Evolutionary conservation across 2,329 filamentous ascomycete genomes (phyloP).

Genomic region (Colletotrichum somersetense): DNA sequence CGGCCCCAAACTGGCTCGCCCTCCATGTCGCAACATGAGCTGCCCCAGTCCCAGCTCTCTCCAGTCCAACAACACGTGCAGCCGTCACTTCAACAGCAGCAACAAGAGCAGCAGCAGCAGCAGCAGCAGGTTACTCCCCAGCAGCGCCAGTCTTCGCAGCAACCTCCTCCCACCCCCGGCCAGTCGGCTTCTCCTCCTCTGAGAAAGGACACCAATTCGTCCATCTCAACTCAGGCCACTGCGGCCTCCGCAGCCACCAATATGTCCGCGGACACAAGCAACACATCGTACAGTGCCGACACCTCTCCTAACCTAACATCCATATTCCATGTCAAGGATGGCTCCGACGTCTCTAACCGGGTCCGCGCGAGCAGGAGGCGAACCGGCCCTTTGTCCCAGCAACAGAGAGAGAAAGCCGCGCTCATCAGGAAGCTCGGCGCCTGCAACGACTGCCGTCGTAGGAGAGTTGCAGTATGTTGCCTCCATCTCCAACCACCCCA

Average conservation of each 20-base stretch:
- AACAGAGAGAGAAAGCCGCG: constrained; percentile 70
- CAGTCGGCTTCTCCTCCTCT: constrained; percentile 49
- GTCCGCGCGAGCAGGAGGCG: constrained; percentile 69
- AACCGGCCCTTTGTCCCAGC: constrained; percentile 69
- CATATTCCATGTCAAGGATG: constrained; percentile 69
- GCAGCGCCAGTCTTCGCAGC: constrained; percentile 47
- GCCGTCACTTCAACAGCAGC: constrained; percentile 35
- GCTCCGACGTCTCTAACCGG: constrained; percentile 64
- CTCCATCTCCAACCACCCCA: neutral
- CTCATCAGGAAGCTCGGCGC: constrained; percentile 71
- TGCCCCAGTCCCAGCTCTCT: constrained; percentile 38
- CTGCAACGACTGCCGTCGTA: constrained; percentile 67
- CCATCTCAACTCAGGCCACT: constrained; percentile 65
- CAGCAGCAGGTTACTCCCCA: constrained; percentile 43
- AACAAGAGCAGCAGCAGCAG: constrained; percentile 27
- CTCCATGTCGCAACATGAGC: constrained; percentile 40
- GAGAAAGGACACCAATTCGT: constrained; percentile 66
- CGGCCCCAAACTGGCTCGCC: constrained; percentile 40
- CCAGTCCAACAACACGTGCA: constrained; percentile 28
- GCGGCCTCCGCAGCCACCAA: constrained; percentile 54
- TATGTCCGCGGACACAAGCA: constrained; percentile 60
- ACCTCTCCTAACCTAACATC: constrained; percentile 63
- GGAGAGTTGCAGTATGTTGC: constrained; percentile 69
- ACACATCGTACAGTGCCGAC: constrained; percentile 66
- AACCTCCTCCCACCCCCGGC: constrained; percentile 44